Base-by-base conservation (phyloP, 139 green algal genomes). In the Raphidocelis subcapitata region DNA sequence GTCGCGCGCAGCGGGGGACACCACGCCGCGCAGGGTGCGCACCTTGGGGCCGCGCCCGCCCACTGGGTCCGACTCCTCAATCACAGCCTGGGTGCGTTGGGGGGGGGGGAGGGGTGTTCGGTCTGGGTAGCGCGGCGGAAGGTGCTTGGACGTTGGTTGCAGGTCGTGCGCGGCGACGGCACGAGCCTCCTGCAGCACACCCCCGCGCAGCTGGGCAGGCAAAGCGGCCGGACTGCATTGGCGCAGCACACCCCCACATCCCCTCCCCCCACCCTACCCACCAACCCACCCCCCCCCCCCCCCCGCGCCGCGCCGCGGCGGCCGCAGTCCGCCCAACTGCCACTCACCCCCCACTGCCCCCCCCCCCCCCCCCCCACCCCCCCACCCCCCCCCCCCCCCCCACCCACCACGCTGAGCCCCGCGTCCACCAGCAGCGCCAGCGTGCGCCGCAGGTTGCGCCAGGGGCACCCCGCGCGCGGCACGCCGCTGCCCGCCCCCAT, bases 381-480 rank as follows among this genome's bases (percentile, higher is more conserved):
- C 8, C 41, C 41, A 20, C 41, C 12, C 41, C 41, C 41, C 41
- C 41, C 12, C 8, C 41, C 12, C 41, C 41, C 8, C n/a, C 14
- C 14, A 46, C 44, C 23, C 47, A 61, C 26, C 47, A 60, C 44
- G 28, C 32, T 47, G 15, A 47, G 47, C 16, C 44, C 65, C 20
- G 10, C 67, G 10, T 86, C 51, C 5, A 93, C 82, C 31, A 96
- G 79, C 46, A 85, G 68, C 3, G 64, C 56, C 23, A 96, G 82
- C 1, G 84, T 88, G 31, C 81, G 66, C 3, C 79, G 72, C 46
- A 97, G 73, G 72, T 93, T 95, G 2, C 47, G 41, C 28, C 73
- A 72, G 4, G 92, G 93, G 82, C 86, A 97, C 15, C 93, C 93
- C 10, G 92, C 92, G 3, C 79, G 56, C 2, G 92, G 91, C n/a